These are phyloP conservation scores for Canna indica DNA, from an alignment of 176 grass and related monocot genomes.

Conservation along the genomic window DNA sequence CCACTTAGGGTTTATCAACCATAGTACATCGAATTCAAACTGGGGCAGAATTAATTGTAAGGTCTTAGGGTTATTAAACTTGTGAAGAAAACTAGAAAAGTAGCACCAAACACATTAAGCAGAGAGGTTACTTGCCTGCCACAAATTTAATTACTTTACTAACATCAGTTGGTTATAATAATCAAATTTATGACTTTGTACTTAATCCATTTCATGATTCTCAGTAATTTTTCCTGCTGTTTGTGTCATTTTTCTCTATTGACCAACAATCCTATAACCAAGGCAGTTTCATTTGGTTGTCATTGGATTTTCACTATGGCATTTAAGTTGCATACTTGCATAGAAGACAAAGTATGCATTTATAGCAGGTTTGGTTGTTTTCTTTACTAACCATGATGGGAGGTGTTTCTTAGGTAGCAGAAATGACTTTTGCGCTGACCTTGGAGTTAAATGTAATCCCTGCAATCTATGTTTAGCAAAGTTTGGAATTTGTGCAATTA, in stretches of 20 bases:
- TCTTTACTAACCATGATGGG: background rate
- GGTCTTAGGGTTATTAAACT: background rate
- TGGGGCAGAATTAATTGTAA: background rate
- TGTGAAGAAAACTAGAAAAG: background rate
- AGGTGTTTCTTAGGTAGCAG: background rate
- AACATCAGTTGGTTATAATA: background rate
- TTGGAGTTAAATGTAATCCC: background rate
- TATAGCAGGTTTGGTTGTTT: background rate
- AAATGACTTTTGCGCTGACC: background rate
- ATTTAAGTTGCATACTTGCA: background rate
- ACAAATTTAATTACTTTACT: background rate
- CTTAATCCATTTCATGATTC: background rate
- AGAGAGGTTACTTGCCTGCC: background rate
- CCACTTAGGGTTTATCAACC: background rate
- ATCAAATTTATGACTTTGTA: background rate
- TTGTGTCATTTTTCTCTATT: background rate
- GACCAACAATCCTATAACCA: background rate
- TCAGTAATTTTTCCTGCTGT: background rate
- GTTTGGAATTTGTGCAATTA: background rate
- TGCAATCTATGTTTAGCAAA: background rate
- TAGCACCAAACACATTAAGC: background rate
- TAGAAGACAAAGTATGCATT: background rate
- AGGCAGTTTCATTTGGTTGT: background rate
- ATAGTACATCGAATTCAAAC: background rate
- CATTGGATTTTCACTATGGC: background rate